Conservation (phyloP, 805 yeast genomes). For the Ogataea dorogensis region DNA sequence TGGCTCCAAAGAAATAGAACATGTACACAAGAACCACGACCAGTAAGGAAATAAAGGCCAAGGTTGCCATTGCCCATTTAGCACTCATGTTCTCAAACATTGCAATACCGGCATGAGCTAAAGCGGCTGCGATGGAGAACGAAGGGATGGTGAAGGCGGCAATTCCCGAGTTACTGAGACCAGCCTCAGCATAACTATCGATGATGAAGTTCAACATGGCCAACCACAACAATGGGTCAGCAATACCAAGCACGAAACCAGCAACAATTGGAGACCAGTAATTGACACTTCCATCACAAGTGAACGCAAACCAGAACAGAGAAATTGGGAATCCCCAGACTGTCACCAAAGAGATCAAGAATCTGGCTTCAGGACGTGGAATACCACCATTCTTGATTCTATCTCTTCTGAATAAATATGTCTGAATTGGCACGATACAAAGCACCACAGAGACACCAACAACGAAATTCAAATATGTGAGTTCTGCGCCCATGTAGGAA, state of each 20-base stretch:
- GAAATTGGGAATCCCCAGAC: constrained; percentile 40
- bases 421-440: constrained; percentile 33
- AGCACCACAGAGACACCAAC: constrained; percentile 34
- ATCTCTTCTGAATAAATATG: constrained; percentile 31
- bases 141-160: constrained; percentile 39
- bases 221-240: constrained; percentile 37
- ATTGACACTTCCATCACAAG: constrained; percentile 31
- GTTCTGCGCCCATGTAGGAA: constrained; percentile 33
- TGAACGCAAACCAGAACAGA: constrained; percentile 36
- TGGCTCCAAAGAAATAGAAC: constrained; percentile 35
- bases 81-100: constrained; percentile 38
- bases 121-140: constrained; percentile 36
- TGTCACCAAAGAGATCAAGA: constrained; percentile 31
- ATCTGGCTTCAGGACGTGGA: constrained; percentile 37
- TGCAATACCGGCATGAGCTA: constrained; percentile 40
- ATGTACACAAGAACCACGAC: constrained; percentile 34
- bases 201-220: constrained; percentile 37
- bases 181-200: constrained; percentile 36
- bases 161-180: constrained; percentile 35
- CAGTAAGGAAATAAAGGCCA: constrained; percentile 35
- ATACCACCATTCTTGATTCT: constrained; percentile 34
- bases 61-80: constrained; percentile 35
- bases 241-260: constrained; percentile 33
- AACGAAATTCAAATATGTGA: constrained; percentile 35
- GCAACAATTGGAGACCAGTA: constrained; percentile 38